Evolutionary conservation across 805 yeast genomes (phyloP).

Genomic region (Candida hispaniensis): DNA sequence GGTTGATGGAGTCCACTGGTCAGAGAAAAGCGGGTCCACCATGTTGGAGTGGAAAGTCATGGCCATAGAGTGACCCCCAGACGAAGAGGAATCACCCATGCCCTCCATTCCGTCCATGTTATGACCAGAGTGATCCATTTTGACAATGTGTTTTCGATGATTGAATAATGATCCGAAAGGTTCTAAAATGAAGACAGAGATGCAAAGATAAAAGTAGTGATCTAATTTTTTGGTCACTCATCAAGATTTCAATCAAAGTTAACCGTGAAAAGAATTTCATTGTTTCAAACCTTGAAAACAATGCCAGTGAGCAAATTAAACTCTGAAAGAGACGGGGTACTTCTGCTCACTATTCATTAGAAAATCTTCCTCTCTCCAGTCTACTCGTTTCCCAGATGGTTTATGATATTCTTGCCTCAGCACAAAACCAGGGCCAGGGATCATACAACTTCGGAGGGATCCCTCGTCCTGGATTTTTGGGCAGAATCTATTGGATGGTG

Average conservation of each 20-base stretch:
- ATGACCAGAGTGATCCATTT: conserved; percentile 1
- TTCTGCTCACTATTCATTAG: no score
- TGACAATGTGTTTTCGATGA: no score
- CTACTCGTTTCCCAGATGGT: conserved; percentile 1
- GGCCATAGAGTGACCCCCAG: conserved; percentile 17
- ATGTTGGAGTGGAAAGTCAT: conserved; percentile 24
- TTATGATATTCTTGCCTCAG: conserved; percentile 15
- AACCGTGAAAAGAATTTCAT: no score
- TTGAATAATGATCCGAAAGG: no score
- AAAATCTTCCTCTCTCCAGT: not conserved
- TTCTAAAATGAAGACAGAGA: no score
- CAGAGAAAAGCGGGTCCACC: conserved; percentile 21
- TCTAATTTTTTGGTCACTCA: no score
- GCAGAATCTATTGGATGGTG: conserved; percentile 22
- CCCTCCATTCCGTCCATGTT: conserved; percentile 15
- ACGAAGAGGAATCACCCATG: conserved; percentile 15
- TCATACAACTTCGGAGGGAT: conserved; percentile 14
- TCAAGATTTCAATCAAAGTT: no score
- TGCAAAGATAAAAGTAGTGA: no score
- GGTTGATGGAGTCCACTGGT: conserved; percentile 23
- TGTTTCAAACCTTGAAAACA: no score
- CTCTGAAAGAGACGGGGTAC: no score
- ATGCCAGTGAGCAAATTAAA: no score
- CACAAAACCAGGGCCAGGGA: conserved; percentile 13
- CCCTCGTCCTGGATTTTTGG: conserved; percentile 25